Conservation (phyloP, 2,329 filamentous ascomycete genomes). For the Hymenoscyphus scutula region DNA sequence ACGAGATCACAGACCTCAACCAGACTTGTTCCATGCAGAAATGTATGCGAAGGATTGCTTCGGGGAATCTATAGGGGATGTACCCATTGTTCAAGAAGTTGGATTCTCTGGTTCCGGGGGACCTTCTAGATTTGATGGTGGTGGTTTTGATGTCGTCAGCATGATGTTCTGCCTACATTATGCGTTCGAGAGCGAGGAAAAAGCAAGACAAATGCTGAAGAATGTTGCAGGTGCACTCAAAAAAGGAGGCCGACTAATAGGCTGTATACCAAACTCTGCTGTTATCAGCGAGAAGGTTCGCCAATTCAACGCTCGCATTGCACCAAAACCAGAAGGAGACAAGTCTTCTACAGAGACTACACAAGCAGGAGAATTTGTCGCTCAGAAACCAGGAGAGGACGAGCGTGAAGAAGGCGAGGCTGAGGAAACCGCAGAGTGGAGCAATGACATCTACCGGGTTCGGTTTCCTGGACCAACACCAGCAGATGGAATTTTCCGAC, state of each 20-base stretch:
- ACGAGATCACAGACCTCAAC: constrained; percentile 46
- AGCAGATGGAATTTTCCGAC: constrained; percentile 84
- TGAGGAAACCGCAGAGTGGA: constrained; percentile 74
- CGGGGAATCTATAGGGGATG: constrained; percentile 75
- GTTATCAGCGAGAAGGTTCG: constrained; percentile 78
- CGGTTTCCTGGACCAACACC: constrained; percentile 82
- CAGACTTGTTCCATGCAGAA: constrained; percentile 74
- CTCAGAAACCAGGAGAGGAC: constrained; percentile 24
- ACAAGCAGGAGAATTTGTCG: not conserved
- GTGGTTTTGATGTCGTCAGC: constrained; percentile 91
- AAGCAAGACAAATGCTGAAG: constrained; percentile 85
- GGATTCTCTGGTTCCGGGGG: constrained; percentile 69
- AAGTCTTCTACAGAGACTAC: constrained; percentile 32
- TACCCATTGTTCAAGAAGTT: constrained; percentile 79
- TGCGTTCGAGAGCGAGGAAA: constrained; percentile 88
- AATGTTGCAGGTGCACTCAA: constrained; percentile 90
- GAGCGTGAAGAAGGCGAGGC: constrained; percentile 60
- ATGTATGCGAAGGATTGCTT: constrained; percentile 94
- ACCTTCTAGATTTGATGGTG: constrained; percentile 66
- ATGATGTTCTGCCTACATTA: constrained; percentile 99
- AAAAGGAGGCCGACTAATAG: constrained; percentile 92
- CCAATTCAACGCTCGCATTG: constrained; percentile 63
- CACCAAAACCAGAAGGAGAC: constrained; percentile 41
- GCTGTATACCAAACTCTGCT: constrained; percentile 95
- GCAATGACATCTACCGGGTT: constrained; percentile 89